A percentile compares a stretch with the other conserved stretches of the same genome.
phyloP scores from a whole-genome alignment of 306 rosid species.

The Vachellia pachyceras region DNA sequence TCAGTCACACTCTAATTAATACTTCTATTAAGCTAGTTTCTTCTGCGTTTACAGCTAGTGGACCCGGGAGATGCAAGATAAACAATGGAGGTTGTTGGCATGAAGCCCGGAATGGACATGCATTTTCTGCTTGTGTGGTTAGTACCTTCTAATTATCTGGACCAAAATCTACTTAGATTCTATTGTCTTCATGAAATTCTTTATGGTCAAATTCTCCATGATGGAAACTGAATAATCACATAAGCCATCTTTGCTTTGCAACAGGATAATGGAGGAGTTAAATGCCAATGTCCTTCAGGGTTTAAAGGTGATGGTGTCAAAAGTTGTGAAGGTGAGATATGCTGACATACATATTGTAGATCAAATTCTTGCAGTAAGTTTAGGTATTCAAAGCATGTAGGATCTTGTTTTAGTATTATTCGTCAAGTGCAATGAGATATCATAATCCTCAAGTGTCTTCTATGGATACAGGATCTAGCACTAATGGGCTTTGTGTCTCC shows the following conservation, averaged over 20 bases:
- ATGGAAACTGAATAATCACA: constrained; percentile 29
- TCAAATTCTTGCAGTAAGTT: neutral
- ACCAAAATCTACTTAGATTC: neutral
- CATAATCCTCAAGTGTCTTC: constrained; percentile 25
- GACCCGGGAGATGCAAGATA: constrained; percentile 96
- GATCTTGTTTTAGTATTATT: constrained; percentile 9
- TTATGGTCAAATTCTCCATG: constrained; percentile 21
- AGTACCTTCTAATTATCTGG: constrained; percentile 43
- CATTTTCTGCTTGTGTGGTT: constrained; percentile 88
- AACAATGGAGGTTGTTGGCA: constrained; percentile 99
- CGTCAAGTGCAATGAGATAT: neutral
- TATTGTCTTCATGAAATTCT: neutral
- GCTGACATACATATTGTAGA: neutral
- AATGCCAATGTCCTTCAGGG: constrained; percentile 89
- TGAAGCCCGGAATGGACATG: constrained; percentile 76
- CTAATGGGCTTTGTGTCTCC: neutral
- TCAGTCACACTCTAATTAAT: neutral
- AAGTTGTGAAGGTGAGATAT: constrained; percentile 77
- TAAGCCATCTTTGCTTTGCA: constrained; percentile 34
- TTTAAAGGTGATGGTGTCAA: constrained; percentile 93
- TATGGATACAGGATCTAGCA: neutral
- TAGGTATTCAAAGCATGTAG: constrained; percentile 8
- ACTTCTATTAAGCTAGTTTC: constrained; percentile 39
- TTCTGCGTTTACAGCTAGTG: constrained; percentile 78
- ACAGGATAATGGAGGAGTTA: constrained; percentile 82